Base-by-base conservation (phyloP, 1,139 yeast species). In the Ogataea hybrid region DNA sequence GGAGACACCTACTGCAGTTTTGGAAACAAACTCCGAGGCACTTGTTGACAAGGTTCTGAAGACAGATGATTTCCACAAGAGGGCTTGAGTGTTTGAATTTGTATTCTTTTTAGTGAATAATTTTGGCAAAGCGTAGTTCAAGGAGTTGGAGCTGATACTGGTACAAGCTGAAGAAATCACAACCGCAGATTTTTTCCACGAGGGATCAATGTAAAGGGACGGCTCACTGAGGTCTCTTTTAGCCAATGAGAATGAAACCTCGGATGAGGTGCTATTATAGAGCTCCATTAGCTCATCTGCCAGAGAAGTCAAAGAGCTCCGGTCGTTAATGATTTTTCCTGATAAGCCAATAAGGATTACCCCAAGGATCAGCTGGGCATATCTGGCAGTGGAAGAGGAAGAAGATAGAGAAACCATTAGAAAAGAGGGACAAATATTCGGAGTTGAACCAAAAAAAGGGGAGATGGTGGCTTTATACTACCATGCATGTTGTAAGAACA, bases 151-250 rank as follows among this genome's bases (percentile, higher is more conserved):
- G 21, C 37, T 28, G 3, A 50, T 15, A 22, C 44, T 46, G n/a
- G 36, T 23, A 11, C 51, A 43, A 3, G 56, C 42, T 11, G 53
- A 38, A 8, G 53, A 23, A 2, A 48, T 6, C 1, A 51, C 51
- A 6, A 51, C 44, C 1, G 47, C 50, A 4, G 46, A 41, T 10
- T 47, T 44, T 32, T 47, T 45, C 53, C 55, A 51, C 6, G 48
- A 34, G 5, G 51, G 41, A 20, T 43, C 47, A 6, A 52, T 15
- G 11, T 46, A 25, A 25, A 49, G 40, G 6, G 39, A 20, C 6
- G 51, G 36, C 14, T 15, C 18, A 4, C 25, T 20, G 14, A 16
- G 15, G 11, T 36, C 42, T 17, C 46, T 32, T 14, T 42, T 42
- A 22, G 37, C 2, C 2, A 36, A 29, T 18, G 34, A 29, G 11